Percentiles rank a stretch among this genome's conserved stretches.
phyloP scores from a whole-genome alignment of 164 flowering plant genomes.

The Aristolochia contorta region DNA sequence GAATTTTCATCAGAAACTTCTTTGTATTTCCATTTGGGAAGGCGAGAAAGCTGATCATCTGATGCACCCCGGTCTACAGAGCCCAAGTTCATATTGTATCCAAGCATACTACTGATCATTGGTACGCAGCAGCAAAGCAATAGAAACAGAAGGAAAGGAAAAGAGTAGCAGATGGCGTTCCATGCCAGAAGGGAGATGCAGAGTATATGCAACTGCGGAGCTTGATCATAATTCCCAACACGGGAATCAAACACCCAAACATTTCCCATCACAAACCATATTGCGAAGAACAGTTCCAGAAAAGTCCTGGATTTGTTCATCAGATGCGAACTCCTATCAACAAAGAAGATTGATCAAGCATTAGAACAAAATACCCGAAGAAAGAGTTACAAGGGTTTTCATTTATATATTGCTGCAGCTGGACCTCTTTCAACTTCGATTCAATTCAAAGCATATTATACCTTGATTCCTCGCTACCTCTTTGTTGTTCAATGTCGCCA shows the following conservation, averaged over 20 bases:
- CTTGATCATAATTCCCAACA: conserved; percentile 44
- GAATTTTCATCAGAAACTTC: conserved; percentile 32
- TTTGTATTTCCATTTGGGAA: conserved; percentile 67
- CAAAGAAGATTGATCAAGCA: neutral
- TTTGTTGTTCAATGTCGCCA: conserved; percentile 49
- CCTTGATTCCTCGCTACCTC: conserved; percentile 59
- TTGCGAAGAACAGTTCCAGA: conserved; percentile 88
- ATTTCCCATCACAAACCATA: conserved; percentile 98
- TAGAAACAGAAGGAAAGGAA: conserved; percentile 83
- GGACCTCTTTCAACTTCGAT: neutral
- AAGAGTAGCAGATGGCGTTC: conserved; percentile 91
- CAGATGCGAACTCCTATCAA: conserved; percentile 40
- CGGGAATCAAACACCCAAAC: conserved; percentile 96
- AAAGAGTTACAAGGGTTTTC: neutral
- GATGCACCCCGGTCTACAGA: conserved; percentile 65
- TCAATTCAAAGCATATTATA: conserved; percentile 11
- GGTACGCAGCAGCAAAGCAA: conserved; percentile 83
- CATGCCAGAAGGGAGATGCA: conserved; percentile 75
- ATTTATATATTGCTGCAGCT: neutral
- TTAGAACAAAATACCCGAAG: no score
- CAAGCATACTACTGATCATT: conserved; percentile 55
- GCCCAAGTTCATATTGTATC: conserved; percentile 85
- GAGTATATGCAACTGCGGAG: conserved; percentile 72
- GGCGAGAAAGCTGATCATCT: conserved; percentile 64
- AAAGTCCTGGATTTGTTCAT: conserved; percentile 62